These are phyloP conservation scores for Phytophthora crassamura DNA, from an alignment of 352 stramenopile species.

Conservation along the genomic window DNA sequence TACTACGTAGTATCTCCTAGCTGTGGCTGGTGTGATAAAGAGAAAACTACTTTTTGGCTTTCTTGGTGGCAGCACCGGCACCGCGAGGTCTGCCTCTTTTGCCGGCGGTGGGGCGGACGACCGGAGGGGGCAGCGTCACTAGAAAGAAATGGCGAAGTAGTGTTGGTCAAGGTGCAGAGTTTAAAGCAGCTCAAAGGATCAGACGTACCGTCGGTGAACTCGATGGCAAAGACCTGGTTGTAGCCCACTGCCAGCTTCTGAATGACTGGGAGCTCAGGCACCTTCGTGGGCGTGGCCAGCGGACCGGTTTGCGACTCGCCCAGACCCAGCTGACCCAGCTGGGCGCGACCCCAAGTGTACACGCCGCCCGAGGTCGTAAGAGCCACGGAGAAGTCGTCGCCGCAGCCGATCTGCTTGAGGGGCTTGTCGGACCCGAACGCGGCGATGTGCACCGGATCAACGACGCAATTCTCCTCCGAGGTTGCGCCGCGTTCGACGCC, in stretches of 20 bases:
- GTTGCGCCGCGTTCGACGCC: constrained; percentile 42
- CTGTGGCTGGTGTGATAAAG: neutral
- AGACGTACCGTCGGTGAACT: constrained; percentile 75
- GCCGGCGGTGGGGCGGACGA: constrained; percentile 32
- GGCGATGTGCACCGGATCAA: constrained; percentile 41
- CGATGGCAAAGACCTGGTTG: constrained; percentile 83
- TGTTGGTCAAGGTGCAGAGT: neutral
- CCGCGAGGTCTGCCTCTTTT: constrained; percentile 23
- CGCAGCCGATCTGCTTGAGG: constrained; percentile 58
- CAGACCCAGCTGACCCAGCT: constrained; percentile 74
- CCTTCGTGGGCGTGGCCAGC: constrained; percentile 58
- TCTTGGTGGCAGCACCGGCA: constrained; percentile 32
- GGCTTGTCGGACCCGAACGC: constrained; percentile 33
- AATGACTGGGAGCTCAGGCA: constrained; percentile 60
- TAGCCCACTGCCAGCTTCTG: constrained; percentile 65
- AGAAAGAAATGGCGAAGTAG: constrained; percentile 3
- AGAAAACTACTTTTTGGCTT: constrained; percentile 41
- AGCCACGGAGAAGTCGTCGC: constrained; percentile 73
- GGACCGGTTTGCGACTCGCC: constrained; percentile 43
- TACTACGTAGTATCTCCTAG: too few relatives aligned
- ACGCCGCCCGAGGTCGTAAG: constrained; percentile 60
- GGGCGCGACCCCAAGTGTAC: constrained; percentile 76
- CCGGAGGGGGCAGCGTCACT: constrained; percentile 62
- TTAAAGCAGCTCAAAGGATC: neutral
- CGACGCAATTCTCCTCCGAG: constrained; percentile 44